These are phyloP conservation scores for Colletotrichum neosansevieriae DNA, from an alignment of 2,329 filamentous ascomycete genomes.

Conservation along the genomic window DNA sequence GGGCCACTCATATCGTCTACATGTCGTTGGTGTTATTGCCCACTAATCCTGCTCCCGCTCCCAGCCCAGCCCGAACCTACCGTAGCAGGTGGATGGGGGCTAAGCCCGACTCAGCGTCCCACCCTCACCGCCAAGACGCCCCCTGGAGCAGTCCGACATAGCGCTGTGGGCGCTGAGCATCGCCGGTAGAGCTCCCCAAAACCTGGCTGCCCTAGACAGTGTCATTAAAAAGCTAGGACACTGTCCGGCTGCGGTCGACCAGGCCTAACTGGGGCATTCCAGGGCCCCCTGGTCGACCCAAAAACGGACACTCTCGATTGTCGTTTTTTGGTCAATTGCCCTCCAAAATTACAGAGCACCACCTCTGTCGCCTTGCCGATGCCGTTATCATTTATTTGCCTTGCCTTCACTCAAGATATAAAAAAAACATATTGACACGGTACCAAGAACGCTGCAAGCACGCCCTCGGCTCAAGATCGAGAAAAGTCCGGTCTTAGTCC, in stretches of 20 bases:
- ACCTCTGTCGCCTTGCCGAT: constrained; percentile 1
- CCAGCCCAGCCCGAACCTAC: not conserved
- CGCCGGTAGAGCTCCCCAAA: not conserved
- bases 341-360: constrained; percentile 7
- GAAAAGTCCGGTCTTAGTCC: constrained; percentile 1
- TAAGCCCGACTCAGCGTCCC: not conserved
- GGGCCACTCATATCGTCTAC: not conserved
- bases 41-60: not conserved
- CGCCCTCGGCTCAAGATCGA: constrained; percentile 23
- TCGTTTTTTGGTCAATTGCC: constrained; percentile 25
- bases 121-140: not conserved
- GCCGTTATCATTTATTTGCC: not conserved
- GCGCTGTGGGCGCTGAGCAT: constrained; percentile 1
- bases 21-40: constrained; percentile 9
- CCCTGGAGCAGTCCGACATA: not conserved
- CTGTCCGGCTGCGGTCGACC: constrained; percentile 31
- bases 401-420: not conserved
- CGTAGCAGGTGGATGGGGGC: not conserved
- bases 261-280: constrained; percentile 21
- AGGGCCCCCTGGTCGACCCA: constrained; percentile 23
- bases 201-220: constrained; percentile 3
- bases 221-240: not conserved
- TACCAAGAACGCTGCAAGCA: not conserved
- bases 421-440: not conserved
- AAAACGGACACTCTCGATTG: constrained; percentile 25